Base-by-base conservation (phyloP, 1,284 basidiomycete genomes). In the Golubevia sp. region DNA sequence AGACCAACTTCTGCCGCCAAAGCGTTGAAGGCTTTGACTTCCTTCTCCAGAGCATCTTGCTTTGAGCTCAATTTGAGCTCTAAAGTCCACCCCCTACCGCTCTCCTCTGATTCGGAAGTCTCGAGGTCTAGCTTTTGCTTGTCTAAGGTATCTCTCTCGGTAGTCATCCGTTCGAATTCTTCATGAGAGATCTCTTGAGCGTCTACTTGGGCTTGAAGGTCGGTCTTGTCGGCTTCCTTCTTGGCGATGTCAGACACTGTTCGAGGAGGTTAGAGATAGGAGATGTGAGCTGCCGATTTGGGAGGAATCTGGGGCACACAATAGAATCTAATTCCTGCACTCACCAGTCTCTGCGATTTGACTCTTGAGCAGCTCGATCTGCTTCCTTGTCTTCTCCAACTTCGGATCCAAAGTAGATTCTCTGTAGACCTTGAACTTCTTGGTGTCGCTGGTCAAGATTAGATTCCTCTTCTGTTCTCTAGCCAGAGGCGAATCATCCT, bases 341-440 rank as follows among this genome's bases (percentile, higher is more conserved):
- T 71, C 66, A 55, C 70, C 66, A 5, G 68, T 54, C 15, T 74
- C 60, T 1, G 54, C 58, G 15, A 71, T 65, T 50, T 68, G 67
- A 48, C 73, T 70, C 51, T 64, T 58, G 61, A 82, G 64, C 50
- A 67, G 65, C 60, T 71, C 67, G 57, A 75, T 68, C 49, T 69
- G 67, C 51, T 74, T 75, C 48, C 67, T 68, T 49, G 68, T 76
- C 69, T 74, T 78, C 50, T 79, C 76, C 25, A 82, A 62, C 63
- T 72, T 77, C 21, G 74, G 77, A n/a, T 69, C 59, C 23, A 82
- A 67, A 4, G 74, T 68, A 49, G 77, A 71, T 58, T 80, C 73
- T 56, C 70, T 71, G 70, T 83, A 83, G 53, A 70, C 67, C 51
- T 63, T 61, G 62, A 83, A 83, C 57, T 82, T 82, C 55, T 55